These are phyloP conservation scores for Fusarium redolens DNA, from an alignment of 2,329 filamentous ascomycete genomes.

Conservation along the genomic window DNA sequence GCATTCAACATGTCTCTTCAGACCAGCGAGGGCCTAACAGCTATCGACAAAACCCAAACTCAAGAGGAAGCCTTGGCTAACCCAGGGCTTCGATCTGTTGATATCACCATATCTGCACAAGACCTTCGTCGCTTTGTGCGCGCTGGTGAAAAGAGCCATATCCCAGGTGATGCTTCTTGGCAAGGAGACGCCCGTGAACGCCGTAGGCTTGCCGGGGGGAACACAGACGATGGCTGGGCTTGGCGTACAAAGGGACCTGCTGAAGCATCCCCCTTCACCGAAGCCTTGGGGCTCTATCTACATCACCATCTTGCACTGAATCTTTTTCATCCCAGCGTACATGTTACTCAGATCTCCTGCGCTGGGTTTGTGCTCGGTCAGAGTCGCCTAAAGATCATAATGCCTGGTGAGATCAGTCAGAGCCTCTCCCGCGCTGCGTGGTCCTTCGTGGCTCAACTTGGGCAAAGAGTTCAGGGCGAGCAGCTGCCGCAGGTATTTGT, in stretches of 20 bases:
- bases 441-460: constrained; percentile 53
- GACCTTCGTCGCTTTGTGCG: constrained; percentile 61
- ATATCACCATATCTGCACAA: constrained; percentile 61
- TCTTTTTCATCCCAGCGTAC: constrained; percentile 66
- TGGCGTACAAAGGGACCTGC: constrained; percentile 53
- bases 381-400: constrained; percentile 61
- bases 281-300: constrained; percentile 62
- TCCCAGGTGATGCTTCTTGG: constrained; percentile 37
- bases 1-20: constrained; percentile 59
- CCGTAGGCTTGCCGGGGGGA: constrained; percentile 59
- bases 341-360: constrained; percentile 64
- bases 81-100: constrained; percentile 57
- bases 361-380: constrained; percentile 67
- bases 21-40: neutral
- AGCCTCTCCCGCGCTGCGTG: constrained; percentile 51
- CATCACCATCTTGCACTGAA: constrained; percentile 65
- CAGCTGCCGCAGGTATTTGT: constrained; percentile 42
- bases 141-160: constrained; percentile 49
- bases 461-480: constrained; percentile 49
- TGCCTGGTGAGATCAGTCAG: constrained; percentile 46
- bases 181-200: constrained; percentile 52
- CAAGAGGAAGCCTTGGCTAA: constrained; percentile 21
- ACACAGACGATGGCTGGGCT: constrained; percentile 64
- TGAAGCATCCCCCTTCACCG: constrained; percentile 56
- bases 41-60: constrained; percentile 31